Base-by-base conservation (phyloP, 2,329 filamentous ascomycete genomes). In the Fusarium nurragi region DNA sequence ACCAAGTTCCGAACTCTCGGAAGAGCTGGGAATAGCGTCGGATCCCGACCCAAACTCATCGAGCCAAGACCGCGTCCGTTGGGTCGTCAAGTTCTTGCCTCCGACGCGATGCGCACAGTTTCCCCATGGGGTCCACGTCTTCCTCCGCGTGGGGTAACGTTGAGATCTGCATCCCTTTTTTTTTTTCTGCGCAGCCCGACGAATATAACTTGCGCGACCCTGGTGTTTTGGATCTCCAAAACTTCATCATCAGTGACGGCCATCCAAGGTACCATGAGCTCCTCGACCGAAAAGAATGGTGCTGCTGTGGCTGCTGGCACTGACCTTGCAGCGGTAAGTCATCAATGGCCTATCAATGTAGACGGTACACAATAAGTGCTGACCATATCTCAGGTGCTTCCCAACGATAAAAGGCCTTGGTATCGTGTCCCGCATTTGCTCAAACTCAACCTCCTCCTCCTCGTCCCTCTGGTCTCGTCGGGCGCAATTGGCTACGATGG, bases 401-500 rank as follows among this genome's bases (percentile, higher is more conserved):
- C 81, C n/a, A 54, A 77, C 23, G 74, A 79, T 46, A 64, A 73
- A 26, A 74, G 73, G 28, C 74, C 74, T 26, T 83, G 81, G 81
- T 81, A 77, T 53, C 74, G 75, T 5, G 71, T 74, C 4, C 73
- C 75, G 1, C 79, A 83, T 71, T 70, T 84, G 2, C 65, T 82
- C 8, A 68, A 75, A 28, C 75, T 83, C 9, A 83, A 83, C 51
- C 65, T 82, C 10, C 69, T 81, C 14, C 74, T 83, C 1, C 49
- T 82, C 6, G 65, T 83, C 3, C 80, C 80, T 1, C 69, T 81
- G 4, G 59, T 83, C 0, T 81, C 79, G 0, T 79, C 79, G 0
- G 74, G 77, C 1, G 76, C 78, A 3, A 76, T 76, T 32, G 81
- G 81, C 5, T 83, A 80, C 38, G 80, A 82, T 76, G 80, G 78